phyloP scores from a whole-genome alignment of 257 asterid species.

The Fraxinus quadrangulata region DNA sequence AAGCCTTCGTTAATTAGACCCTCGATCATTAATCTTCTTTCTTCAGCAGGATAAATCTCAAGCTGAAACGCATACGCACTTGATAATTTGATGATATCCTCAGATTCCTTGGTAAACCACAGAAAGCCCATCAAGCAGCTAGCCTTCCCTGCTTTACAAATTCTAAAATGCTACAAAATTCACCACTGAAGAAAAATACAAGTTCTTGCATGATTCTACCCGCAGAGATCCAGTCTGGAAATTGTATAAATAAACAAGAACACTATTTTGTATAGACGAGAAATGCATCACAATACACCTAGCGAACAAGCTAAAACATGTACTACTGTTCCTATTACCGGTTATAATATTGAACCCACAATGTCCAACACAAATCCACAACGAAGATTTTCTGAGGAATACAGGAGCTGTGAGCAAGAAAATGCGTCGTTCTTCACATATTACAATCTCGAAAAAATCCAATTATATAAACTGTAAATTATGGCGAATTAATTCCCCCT shows the following conservation, averaged over 20 bases:
- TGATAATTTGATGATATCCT: neutral
- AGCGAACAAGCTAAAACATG: constrained; percentile 10
- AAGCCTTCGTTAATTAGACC: no score
- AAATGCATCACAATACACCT: neutral
- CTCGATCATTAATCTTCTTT: no score
- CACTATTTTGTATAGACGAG: constrained; percentile 20
- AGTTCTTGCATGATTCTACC: neutral
- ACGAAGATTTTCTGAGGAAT: constrained; percentile 20
- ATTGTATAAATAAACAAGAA: neutral
- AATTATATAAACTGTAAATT: constrained; percentile 1
- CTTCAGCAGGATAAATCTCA: neutral
- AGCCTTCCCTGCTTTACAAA: neutral
- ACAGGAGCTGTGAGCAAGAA: constrained; percentile 19
- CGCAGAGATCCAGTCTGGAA: neutral
- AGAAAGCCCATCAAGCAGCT: neutral
- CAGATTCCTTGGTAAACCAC: neutral
- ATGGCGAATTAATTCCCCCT: constrained; percentile 14
- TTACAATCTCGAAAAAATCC: neutral
- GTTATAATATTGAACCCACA: constrained; percentile 17
- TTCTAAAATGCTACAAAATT: no score
- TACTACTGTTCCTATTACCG: constrained; percentile 21
- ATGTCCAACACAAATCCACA: constrained; percentile 24
- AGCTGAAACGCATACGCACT: no score
- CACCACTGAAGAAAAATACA: neutral
- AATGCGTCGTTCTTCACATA: neutral